These are phyloP conservation scores for Diplodia mutila DNA, from an alignment of 2,329 filamentous ascomycete genomes.

Conservation along the genomic window DNA sequence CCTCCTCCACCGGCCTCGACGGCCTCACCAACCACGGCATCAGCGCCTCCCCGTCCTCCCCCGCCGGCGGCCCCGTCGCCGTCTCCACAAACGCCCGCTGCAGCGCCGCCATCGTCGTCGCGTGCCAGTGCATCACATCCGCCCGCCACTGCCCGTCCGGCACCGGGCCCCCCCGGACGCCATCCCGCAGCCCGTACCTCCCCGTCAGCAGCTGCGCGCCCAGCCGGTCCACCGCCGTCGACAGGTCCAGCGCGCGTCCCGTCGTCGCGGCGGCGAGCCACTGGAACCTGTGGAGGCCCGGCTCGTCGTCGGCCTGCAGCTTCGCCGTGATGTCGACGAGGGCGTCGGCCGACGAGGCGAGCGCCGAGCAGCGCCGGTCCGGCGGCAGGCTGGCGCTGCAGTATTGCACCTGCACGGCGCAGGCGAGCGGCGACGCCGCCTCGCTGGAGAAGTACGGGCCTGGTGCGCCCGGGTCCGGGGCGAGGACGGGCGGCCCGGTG, in stretches of 20 bases:
- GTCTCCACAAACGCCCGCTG: constrained; percentile 25
- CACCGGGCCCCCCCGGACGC: constrained; percentile 15
- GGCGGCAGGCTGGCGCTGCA: constrained; percentile 26
- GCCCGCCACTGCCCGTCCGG: constrained; percentile 28
- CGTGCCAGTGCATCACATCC: constrained; percentile 28
- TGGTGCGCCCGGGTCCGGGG: not conserved
- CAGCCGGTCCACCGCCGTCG: not conserved
- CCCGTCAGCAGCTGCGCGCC: constrained; percentile 10
- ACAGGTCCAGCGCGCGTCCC: not conserved
- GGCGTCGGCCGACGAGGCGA: not conserved
- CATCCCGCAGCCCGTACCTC: constrained; percentile 1
- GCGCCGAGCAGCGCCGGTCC: not conserved
- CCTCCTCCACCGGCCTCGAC: not conserved
- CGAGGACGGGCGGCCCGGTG: no score
- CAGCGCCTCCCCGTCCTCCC: not conserved
- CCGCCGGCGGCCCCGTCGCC: constrained; percentile 11
- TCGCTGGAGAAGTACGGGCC: constrained; percentile 18
- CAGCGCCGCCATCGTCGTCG: constrained; percentile 23
- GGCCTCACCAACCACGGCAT: not conserved
- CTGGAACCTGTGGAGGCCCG: not conserved
- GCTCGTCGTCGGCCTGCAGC: not conserved
- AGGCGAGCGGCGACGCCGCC: constrained; percentile 25
- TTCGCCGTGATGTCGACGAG: not conserved
- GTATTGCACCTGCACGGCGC: constrained; percentile 21
- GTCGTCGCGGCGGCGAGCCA: constrained; percentile 2